Evolutionary conservation across 2,329 filamentous ascomycete genomes (phyloP).

Genomic region (Trichoderma koningii): DNA sequence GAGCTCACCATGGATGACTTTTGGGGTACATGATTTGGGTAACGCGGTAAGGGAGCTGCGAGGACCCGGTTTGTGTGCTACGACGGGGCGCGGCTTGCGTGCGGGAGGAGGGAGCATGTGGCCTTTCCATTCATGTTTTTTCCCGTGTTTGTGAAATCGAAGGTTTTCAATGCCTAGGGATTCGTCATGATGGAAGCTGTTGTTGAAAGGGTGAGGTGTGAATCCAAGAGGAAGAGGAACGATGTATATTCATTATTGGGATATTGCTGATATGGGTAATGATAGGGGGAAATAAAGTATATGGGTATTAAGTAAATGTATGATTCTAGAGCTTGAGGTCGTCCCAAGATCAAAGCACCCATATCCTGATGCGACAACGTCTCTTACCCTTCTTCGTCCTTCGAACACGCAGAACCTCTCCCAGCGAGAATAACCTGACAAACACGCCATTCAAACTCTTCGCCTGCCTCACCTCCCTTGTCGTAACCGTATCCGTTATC

Average conservation of each 20-base stretch:
- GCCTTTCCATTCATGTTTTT: neutral
- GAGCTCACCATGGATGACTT: no score
- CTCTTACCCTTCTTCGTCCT: neutral
- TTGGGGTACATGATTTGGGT: neutral
- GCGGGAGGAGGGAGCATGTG: slow-evolving; percentile 13
- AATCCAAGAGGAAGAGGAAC: neutral
- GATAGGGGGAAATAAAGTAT: no score
- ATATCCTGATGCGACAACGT: neutral
- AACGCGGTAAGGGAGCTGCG: slow-evolving; percentile 2
- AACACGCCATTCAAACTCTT: neutral
- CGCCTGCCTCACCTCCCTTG: neutral
- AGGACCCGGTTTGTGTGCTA: slow-evolving; percentile 22
- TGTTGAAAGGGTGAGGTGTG: neutral
- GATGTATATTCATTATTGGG: neutral
- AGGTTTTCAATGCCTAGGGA: no score
- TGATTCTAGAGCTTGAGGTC: no score
- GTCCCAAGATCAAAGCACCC: neutral
- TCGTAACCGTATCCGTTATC: neutral
- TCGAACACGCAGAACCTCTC: neutral
- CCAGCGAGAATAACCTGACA: neutral
- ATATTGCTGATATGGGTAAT: neutral
- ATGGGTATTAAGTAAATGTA: neutral
- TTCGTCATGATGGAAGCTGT: neutral
- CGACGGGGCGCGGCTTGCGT: neutral
- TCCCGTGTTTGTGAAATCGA: no score